Evolutionary conservation across 177 flowering plant species (phyloP).

Genomic region (Tripterygium wilfordii): DNA sequence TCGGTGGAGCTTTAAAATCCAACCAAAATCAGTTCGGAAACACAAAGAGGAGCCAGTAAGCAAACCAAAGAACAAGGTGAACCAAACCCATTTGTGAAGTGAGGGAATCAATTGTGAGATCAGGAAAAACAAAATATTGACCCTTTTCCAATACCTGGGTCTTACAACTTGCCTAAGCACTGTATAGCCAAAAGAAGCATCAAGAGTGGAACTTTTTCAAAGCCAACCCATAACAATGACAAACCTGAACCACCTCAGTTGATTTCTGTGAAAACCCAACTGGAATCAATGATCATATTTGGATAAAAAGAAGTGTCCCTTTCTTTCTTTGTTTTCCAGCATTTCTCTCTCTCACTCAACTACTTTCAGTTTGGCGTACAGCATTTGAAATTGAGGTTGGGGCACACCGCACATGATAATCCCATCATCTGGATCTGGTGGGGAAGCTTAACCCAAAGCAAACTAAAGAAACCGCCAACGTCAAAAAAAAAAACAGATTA

Average conservation of each 20-base stretch:
- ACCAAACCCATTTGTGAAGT: constrained; percentile 18
- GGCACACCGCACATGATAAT: constrained; percentile 63
- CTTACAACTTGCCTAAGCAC: constrained; percentile 10
- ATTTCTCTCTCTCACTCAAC: constrained; percentile 17
- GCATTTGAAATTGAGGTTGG: constrained; percentile 25
- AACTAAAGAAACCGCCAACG: constrained; percentile 13
- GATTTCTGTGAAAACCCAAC: constrained; percentile 35
- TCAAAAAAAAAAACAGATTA: constrained; percentile 4
- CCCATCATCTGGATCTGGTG: constrained; percentile 63
- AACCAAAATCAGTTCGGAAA: constrained; percentile 16
- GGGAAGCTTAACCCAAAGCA: constrained; percentile 20
- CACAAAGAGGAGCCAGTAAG: constrained; percentile 11
- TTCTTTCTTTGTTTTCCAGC: constrained; percentile 1
- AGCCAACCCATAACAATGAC: constrained; percentile 3
- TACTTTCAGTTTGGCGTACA: constrained; percentile 16
- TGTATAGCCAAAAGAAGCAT: constrained; percentile 18
- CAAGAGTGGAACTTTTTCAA: constrained; percentile 17
- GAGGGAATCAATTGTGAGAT: constrained; percentile 21
- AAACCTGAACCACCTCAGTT: constrained; percentile 23
- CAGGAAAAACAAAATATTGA: constrained; percentile 17
- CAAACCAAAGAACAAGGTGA: constrained; percentile 23
- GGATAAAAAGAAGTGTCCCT: constrained; percentile 8
- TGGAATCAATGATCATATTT: constrained; percentile 46
- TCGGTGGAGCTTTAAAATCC: constrained; percentile 6
- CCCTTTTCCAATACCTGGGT: constrained; percentile 15